Evolutionary conservation across 768 basidiomycete species (phyloP).

Genomic region (Boletus rubroflammeus): DNA sequence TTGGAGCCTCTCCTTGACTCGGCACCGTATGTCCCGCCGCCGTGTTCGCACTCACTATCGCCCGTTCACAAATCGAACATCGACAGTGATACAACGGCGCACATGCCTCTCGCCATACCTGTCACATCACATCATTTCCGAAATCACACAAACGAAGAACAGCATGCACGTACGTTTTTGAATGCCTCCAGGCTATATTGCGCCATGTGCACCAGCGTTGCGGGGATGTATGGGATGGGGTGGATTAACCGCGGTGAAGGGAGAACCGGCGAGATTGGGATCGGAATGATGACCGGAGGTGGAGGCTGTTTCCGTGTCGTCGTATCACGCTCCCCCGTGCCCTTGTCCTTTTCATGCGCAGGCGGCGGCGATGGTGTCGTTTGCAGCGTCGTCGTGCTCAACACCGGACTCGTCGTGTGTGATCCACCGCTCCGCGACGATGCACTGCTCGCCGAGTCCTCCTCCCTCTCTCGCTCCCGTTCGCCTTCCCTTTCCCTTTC

Average conservation of each 20-base stretch:
- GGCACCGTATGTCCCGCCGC: constrained; percentile 37
- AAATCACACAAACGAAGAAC: not conserved
- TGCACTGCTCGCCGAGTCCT: constrained; percentile 45
- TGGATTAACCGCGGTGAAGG: constrained; percentile 57
- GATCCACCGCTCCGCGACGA: constrained; percentile 51
- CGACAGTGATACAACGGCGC: constrained; percentile 67
- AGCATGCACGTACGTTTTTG: constrained; percentile 42
- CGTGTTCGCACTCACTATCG: constrained; percentile 50
- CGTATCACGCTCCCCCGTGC: constrained; percentile 22
- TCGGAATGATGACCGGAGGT: constrained; percentile 32
- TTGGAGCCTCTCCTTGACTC: constrained; percentile 19
- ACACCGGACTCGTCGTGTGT: constrained; percentile 65
- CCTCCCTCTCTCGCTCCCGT: constrained; percentile 36
- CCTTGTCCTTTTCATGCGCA: constrained; percentile 34
- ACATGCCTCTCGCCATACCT: constrained; percentile 77
- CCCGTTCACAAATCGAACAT: constrained; percentile 71
- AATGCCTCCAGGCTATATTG: constrained; percentile 57
- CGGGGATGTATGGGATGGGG: constrained; percentile 68
- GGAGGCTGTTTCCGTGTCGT: constrained; percentile 17
- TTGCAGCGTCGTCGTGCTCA: constrained; percentile 69
- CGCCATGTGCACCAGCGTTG: constrained; percentile 51
- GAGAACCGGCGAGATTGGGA: constrained; percentile 57
- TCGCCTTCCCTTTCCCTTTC: constrained; percentile 35
- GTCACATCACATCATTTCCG: not conserved
- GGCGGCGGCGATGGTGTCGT: constrained; percentile 80